Conservation (phyloP, 2,329 filamentous ascomycete genomes). For the Gliomastix tumulicola region DNA sequence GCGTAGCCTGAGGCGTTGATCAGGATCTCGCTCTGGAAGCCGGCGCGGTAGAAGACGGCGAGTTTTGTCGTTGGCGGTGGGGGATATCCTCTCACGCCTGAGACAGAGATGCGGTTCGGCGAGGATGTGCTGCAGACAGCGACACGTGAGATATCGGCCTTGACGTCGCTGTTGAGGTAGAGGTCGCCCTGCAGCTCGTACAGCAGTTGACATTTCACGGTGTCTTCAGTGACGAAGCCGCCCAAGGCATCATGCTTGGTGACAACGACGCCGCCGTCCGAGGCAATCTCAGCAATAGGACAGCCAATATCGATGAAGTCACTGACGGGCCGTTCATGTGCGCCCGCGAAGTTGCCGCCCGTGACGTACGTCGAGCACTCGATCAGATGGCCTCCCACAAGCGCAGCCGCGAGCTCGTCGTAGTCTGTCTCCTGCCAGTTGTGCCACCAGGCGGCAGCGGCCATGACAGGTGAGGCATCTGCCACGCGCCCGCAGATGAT, state of each 20-base stretch:
- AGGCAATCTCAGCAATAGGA: conserved; percentile 40
- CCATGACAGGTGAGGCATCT: conserved; percentile 40
- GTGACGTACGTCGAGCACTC: conserved; percentile 44
- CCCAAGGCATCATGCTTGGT: conserved; percentile 38
- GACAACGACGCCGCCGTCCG: conserved; percentile 35
- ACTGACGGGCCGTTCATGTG: conserved; percentile 12
- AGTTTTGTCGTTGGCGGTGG: conserved; percentile 45
- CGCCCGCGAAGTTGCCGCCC: conserved; percentile 42
- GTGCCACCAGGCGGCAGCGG: conserved; percentile 45
- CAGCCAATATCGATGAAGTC: conserved; percentile 28
- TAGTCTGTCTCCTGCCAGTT: conserved; percentile 35
- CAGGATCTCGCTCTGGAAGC: conserved; percentile 36
- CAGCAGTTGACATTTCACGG: conserved; percentile 37
- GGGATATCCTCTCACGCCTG: conserved; percentile 26
- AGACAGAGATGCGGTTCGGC: conserved; percentile 27
- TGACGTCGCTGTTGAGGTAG: conserved; percentile 42
- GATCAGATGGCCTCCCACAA: conserved; percentile 42
- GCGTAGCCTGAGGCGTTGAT: conserved; percentile 40
- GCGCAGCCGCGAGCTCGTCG: conserved; percentile 34
- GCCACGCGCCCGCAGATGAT: conserved; percentile 34
- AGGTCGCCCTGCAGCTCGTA: conserved; percentile 40
- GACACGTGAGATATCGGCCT: conserved; percentile 28
- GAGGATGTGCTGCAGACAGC: conserved; percentile 24
- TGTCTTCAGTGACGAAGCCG: conserved; percentile 26
- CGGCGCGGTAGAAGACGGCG: conserved; percentile 40